Evolutionary conservation across 2,329 filamentous ascomycete species (phyloP).

Genomic region (Westerdykella sp.): DNA sequence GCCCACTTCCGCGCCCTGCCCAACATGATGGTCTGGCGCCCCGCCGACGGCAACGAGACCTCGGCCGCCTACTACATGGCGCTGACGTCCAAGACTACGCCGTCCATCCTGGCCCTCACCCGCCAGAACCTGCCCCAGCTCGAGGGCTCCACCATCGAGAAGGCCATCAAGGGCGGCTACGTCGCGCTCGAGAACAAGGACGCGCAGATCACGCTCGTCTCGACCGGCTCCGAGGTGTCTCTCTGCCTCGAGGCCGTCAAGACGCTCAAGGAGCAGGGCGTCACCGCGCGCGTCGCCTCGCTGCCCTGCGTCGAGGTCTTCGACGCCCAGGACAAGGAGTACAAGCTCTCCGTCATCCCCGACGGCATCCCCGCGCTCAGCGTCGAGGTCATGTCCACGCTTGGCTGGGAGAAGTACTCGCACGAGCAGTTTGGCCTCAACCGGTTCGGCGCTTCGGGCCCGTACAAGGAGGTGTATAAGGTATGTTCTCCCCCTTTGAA

Average conservation of each 20-base stretch:
- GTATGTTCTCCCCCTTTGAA: conserved; percentile 34
- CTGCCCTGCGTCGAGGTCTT: conserved; percentile 97
- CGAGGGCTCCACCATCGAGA: conserved; percentile 85
- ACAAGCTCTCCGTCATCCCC: conserved; percentile 85
- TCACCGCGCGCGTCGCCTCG: conserved; percentile 88
- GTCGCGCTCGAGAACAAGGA: conserved; percentile 76
- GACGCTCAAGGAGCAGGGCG: conserved; percentile 76
- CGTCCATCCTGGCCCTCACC: conserved; percentile 88
- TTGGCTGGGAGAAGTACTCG: conserved; percentile 98
- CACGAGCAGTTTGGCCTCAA: conserved; percentile 99
- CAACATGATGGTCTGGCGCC: conserved; percentile 99
- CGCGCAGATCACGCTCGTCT: conserved; percentile 82
- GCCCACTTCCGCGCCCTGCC: conserved; percentile 97
- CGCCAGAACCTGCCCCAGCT: conserved; percentile 98
- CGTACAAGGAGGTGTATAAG: conserved; percentile 97
- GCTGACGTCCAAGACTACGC: conserved; percentile 81
- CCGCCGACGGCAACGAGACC: conserved; percentile 96
- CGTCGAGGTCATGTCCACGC: conserved; percentile 93
- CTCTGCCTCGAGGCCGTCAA: conserved; percentile 92
- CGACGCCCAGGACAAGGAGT: conserved; percentile 88
- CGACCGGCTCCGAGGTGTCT: conserved; percentile 91
- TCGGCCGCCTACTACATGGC: conserved; percentile 96
- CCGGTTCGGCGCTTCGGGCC: conserved; percentile 94
- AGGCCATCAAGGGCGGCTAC: conserved; percentile 92
- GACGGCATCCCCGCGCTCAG: conserved; percentile 90